phyloP scores from a whole-genome alignment of 1,284 basidiomycete species.

The Pulchroboletus neoregius region DNA sequence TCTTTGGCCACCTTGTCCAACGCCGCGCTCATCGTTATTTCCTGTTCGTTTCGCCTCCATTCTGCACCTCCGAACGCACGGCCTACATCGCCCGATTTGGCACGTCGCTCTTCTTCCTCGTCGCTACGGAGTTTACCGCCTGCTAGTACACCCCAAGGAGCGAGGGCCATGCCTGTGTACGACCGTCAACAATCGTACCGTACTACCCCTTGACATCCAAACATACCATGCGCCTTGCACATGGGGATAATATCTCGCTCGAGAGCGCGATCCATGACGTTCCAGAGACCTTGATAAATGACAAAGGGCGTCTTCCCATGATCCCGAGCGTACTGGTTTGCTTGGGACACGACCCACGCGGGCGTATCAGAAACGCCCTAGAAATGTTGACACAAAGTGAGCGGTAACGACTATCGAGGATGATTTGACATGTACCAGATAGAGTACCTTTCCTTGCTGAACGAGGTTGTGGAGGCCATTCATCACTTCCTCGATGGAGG shows the following conservation, averaged over 20 bases:
- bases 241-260: slow-evolving; percentile 64
- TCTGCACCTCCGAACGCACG: too few relatives aligned
- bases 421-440: too few relatives aligned
- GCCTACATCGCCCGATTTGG: slow-evolving; percentile 17
- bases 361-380: slow-evolving; percentile 28
- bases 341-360: slow-evolving; percentile 52
- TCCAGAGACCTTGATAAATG: slow-evolving; percentile 57
- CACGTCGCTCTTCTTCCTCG: slow-evolving; percentile 25
- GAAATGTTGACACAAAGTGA: too few relatives aligned
- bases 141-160: slow-evolving; percentile 37
- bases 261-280: slow-evolving; percentile 46
- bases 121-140: slow-evolving; percentile 30
- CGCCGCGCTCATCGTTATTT: slow-evolving; percentile 12
- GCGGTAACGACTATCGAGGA: too few relatives aligned
- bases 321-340: slow-evolving; percentile 50
- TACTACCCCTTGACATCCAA: too few relatives aligned
- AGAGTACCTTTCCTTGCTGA: slow-evolving; percentile 24
- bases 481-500: slow-evolving; percentile 32
- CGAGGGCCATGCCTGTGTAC: slow-evolving; percentile 33
- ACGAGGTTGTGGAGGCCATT: slow-evolving; percentile 40
- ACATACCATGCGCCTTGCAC: slow-evolving; percentile 37
- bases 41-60: slow-evolving; percentile 27
- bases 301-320: slow-evolving; percentile 50
- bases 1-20: slow-evolving; percentile 6
- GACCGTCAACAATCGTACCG: too few relatives aligned